A percentile compares a stretch with the other conserved stretches of the same genome.
phyloP scores from a whole-genome alignment of 352 stramenopile species.

The Salisapilia sapeloensis region DNA sequence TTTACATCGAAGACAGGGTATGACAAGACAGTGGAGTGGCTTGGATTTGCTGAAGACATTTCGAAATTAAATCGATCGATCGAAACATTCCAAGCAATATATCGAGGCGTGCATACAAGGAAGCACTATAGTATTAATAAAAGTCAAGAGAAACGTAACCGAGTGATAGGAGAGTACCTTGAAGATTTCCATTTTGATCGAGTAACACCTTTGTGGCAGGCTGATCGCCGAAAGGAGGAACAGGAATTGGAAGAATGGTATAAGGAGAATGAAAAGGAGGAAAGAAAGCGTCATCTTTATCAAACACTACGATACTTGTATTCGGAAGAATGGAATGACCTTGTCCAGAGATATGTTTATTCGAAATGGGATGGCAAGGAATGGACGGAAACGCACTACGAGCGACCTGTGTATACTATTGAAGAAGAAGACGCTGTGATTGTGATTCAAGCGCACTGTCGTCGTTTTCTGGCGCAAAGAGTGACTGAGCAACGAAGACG shows the following conservation, averaged over 20 bases:
- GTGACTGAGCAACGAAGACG: constrained; percentile 12
- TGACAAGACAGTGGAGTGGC: too few species aligned
- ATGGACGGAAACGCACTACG: constrained; percentile 2
- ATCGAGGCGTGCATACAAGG: too few species aligned
- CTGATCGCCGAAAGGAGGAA: constrained; percentile 36
- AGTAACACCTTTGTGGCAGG: constrained; percentile 45
- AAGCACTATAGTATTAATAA: too few species aligned
- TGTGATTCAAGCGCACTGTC: constrained; percentile 18
- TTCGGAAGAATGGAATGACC: constrained; percentile 34
- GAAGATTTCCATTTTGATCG: constrained; percentile 30
- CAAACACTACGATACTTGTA: constrained; percentile 33
- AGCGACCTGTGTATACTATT: constrained; percentile 41
- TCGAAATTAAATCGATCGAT: too few species aligned
- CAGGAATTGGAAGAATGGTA: constrained; percentile 24
- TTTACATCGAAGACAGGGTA: too few species aligned
- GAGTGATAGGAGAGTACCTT: constrained; percentile 27
- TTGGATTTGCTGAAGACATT: too few species aligned
- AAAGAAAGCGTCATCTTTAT: constrained; percentile 16
- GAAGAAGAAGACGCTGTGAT: constrained; percentile 34
- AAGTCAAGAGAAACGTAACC: too few species aligned
- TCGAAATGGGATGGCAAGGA: constrained; percentile 4
- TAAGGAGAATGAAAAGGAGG: constrained; percentile 10
- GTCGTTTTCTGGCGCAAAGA: constrained; percentile 18
- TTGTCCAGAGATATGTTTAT: constrained; percentile 20
- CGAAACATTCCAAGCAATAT: too few species aligned